Conservation (phyloP, 208 protist species). For the Porcisia hertigi region DNA sequence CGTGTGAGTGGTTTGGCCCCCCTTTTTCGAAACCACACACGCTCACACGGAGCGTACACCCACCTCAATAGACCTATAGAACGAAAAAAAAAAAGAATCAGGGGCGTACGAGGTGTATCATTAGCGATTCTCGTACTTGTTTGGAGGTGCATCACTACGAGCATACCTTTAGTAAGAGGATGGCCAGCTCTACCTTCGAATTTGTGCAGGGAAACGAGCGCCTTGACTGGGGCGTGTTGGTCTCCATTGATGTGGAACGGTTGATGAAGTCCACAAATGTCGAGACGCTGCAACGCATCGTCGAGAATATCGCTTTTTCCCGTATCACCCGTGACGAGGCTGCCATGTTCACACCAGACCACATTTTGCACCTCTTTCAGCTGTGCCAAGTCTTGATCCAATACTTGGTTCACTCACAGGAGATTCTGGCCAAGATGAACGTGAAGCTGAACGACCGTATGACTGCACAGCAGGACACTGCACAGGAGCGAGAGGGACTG, state of each 20-base stretch:
- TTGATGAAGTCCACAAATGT: slow-evolving; percentile 84
- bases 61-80: not conserved
- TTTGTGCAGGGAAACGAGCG: slow-evolving; percentile 86
- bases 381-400: slow-evolving; percentile 87
- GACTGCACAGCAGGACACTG: slow-evolving; percentile 43
- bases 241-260: slow-evolving; percentile 82
- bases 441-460: slow-evolving; percentile 63
- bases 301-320: slow-evolving; percentile 90
- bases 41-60: too few relatives aligned
- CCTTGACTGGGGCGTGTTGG: slow-evolving; percentile 89
- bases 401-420: slow-evolving; percentile 90
- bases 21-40: too few relatives aligned
- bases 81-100: not conserved
- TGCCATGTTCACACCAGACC: slow-evolving; percentile 80
- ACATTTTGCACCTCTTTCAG: slow-evolving; percentile 85
- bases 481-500: slow-evolving; percentile 34
- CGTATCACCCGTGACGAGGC: slow-evolving; percentile 86
- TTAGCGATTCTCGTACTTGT: too few relatives aligned
- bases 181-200: slow-evolving; percentile 51
- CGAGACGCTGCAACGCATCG: slow-evolving; percentile 84
- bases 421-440: slow-evolving; percentile 85
- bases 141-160: slow-evolving; percentile 8
- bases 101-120: not conserved
- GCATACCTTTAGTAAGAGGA: slow-evolving; percentile 8
- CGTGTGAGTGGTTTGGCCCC: too few relatives aligned